Conservation (phyloP, 345 rosid species). For the Heritiera littoralis region DNA sequence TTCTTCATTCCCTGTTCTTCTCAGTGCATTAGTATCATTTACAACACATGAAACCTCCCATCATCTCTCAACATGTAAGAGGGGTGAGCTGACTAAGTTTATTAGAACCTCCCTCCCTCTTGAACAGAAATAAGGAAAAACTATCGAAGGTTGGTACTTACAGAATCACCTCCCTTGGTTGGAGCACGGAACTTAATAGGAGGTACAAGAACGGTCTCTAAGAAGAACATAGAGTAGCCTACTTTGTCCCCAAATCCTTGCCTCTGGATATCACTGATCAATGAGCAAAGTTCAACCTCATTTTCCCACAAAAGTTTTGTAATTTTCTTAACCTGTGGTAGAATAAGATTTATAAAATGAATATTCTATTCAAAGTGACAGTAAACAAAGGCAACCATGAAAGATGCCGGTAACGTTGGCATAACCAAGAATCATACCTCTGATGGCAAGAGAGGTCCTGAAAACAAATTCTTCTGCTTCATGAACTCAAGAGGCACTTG, state of each 20-base stretch:
- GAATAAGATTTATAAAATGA: constrained; percentile 9
- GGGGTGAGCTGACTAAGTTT: not conserved
- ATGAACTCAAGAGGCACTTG: constrained; percentile 34
- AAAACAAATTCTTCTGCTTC: constrained; percentile 37
- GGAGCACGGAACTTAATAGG: constrained; percentile 91
- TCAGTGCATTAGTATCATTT: not conserved
- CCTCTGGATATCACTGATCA: constrained; percentile 74
- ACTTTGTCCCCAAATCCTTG: constrained; percentile 43
- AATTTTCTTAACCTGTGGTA: constrained; percentile 60
- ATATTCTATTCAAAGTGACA: not conserved
- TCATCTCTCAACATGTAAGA: not conserved
- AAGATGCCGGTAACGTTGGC: not conserved
- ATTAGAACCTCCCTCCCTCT: constrained; percentile 2
- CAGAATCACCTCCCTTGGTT: constrained; percentile 81
- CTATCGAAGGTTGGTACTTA: constrained; percentile 43
- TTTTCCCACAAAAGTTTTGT: constrained; percentile 75
- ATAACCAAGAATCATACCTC: constrained; percentile 51
- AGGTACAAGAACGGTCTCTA: constrained; percentile 78
- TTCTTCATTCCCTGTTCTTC: not conserved
- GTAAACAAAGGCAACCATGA: constrained; percentile 4
- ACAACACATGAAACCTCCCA: constrained; percentile 1
- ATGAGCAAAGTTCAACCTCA: constrained; percentile 74
- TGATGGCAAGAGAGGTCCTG: constrained; percentile 64
- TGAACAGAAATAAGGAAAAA: constrained; percentile 7
- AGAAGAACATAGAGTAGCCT: constrained; percentile 71